Evolutionary conservation across 164 flowering plant genomes (phyloP), one percentile per base, ranked within the genome.

Genomic region (Pachysandra terminalis): DNA sequence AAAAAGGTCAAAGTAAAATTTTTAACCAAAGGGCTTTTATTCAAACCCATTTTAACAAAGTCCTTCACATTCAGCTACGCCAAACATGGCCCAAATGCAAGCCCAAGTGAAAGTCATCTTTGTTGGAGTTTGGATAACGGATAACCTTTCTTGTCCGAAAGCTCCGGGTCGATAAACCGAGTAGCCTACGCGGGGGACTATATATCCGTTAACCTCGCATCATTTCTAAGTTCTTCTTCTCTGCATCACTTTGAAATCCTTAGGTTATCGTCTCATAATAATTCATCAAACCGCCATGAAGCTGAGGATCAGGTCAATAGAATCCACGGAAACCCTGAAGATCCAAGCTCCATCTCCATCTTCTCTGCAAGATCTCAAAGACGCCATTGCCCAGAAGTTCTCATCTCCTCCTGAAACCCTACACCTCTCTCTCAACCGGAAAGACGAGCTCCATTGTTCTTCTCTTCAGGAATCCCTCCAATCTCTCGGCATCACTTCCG

Each of bases 391-490:
- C 8, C 58, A 61, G 5, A 67, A 56, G 40, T 23, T 73, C 28
- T 68, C 69, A 23, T 32, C 59, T 58, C 52, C 56, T 19, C 41
- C 56, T 57, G 69, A 68, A 24, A 51, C 45, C 57, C 40, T 87
- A 17, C 79, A 64, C 48, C 73, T 87, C 35, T 91, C 97, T 10
- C 84, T 91, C 64, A 89, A 89, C 61, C 63, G 83, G 22, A 84
- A 75, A 63, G 89, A 91, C 67, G 85, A 80, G 74, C 80, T 91
- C 59, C 58, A 9, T 2, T 72, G 79, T 2, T 23, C 83, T 10
- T 76, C 87, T 2, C 80, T 85, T 0, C 67, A 78, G 0, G 82
- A 72, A 0, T 53, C 88, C 27, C 82, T 89, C 32, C 80, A 67
- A 1, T 75, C 89, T 21, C 76, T 86, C 49, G 93, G 93, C 21